Conservation (phyloP, 1,284 basidiomycete genomes). For the Rhodotorula sp. region DNA sequence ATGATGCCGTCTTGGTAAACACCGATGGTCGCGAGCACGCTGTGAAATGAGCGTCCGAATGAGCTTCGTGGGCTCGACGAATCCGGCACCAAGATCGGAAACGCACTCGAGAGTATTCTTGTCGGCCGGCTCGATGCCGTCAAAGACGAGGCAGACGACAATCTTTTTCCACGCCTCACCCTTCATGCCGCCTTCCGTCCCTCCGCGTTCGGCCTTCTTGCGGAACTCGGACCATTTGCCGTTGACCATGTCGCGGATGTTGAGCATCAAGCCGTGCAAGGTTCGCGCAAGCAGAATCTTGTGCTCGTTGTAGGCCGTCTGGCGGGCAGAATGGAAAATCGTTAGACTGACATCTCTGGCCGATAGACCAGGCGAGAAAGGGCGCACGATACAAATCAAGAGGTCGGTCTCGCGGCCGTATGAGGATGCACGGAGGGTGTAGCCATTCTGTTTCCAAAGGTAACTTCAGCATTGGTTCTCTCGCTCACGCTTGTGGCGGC, state of each 20-base stretch:
- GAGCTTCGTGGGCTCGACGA: not conserved
- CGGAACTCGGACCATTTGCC: conserved; percentile 90
- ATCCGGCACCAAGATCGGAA: not conserved
- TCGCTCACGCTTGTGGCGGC: not conserved
- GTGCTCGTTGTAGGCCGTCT: conserved; percentile 77
- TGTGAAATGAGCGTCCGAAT: conserved; percentile 43
- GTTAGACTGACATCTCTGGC: not conserved
- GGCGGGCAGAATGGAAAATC: too few relatives aligned
- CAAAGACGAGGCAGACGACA: conserved; percentile 77
- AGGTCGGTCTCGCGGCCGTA: conserved; percentile 90
- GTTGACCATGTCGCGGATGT: conserved; percentile 97
- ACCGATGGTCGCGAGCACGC: conserved; percentile 53
- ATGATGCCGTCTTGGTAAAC: conserved; percentile 70
- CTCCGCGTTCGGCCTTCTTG: conserved; percentile 57
- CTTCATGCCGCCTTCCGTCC: conserved; percentile 88
- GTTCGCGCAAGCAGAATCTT: conserved; percentile 90
- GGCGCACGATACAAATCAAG: conserved; percentile 59
- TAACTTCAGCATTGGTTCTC: not conserved
- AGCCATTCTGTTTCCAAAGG: conserved; percentile 59
- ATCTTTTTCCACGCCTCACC: conserved; percentile 84
- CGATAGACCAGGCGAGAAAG: not conserved
- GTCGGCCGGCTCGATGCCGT: conserved; percentile 94
- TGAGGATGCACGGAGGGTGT: conserved; percentile 73
- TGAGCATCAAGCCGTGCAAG: conserved; percentile 92
- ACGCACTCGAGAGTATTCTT: conserved; percentile 80